These are phyloP conservation scores for Chenopodium formosanum DNA, from an alignment of 148 eudicot genomes.

Conservation along the genomic window DNA sequence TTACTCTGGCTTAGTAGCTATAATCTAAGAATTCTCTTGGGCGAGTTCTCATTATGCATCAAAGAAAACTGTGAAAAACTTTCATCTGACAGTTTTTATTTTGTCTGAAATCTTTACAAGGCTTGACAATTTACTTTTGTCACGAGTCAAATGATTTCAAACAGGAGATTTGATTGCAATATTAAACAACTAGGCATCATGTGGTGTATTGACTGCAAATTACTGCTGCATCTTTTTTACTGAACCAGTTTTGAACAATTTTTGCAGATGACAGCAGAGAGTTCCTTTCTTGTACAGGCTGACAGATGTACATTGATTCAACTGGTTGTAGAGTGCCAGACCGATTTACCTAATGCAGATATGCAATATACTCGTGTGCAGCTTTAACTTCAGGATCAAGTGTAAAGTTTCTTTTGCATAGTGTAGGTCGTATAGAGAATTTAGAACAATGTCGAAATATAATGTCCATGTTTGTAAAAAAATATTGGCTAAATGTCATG, in stretches of 20 bases:
- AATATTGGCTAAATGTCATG: background rate
- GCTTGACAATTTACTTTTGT: background rate
- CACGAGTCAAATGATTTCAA: background rate
- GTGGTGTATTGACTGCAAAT: background rate
- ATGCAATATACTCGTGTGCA: background rate
- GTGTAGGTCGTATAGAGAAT: background rate
- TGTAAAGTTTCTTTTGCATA: background rate
- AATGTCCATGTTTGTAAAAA: background rate
- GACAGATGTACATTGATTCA: background rate
- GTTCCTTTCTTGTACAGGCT: constrained; percentile 3
- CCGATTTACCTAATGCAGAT: background rate
- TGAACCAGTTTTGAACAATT: background rate
- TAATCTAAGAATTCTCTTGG: background rate
- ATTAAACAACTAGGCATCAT: background rate
- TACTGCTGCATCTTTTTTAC: background rate
- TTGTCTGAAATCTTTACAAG: background rate
- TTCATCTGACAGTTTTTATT: background rate
- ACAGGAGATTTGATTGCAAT: background rate
- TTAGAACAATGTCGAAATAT: background rate
- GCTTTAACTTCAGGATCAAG: background rate
- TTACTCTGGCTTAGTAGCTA: background rate
- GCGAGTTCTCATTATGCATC: background rate
- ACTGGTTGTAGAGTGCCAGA: background rate
- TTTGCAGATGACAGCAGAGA: background rate
- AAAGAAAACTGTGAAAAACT: background rate